Conservation (phyloP, 768 basidiomycete genomes). For the Lactarius hatsudake region DNA sequence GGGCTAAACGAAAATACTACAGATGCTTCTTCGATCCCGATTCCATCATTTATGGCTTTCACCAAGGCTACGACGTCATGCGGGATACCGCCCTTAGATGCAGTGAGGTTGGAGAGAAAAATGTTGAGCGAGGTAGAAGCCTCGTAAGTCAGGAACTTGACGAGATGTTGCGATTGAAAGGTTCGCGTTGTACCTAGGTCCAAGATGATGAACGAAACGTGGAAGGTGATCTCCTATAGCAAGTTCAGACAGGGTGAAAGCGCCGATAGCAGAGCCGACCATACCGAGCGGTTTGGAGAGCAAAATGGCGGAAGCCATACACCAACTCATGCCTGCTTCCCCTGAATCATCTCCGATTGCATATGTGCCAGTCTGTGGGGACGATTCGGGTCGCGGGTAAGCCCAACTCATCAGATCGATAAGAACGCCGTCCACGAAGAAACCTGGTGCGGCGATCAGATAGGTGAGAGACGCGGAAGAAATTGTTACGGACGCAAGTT, state of each 20-base stretch:
- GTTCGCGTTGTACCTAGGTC: conserved; percentile 73
- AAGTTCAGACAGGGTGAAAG: conserved; percentile 3
- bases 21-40: conserved; percentile 41
- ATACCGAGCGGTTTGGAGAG: conserved; percentile 58
- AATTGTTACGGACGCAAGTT: conserved; percentile 57
- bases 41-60: conserved; percentile 50
- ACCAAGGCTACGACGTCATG: conserved; percentile 40
- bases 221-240: conserved; percentile 63
- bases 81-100: conserved; percentile 36
- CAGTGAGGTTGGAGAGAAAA: conserved; percentile 51
- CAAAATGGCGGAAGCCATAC: conserved; percentile 62
- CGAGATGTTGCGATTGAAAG: conserved; percentile 68
- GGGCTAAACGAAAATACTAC: conserved; percentile 42
- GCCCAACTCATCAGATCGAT: conserved; percentile 58
- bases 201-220: conserved; percentile 75
- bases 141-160: conserved; percentile 81
- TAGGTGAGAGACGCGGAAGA: not conserved
- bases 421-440: conserved; percentile 73
- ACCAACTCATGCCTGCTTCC: conserved; percentile 57
- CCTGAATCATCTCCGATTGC: conserved; percentile 53
- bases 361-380: conserved; percentile 42
- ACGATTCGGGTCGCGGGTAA: conserved; percentile 55
- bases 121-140: conserved; percentile 82
- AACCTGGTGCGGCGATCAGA: conserved; percentile 41
- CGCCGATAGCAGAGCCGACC: not conserved